A percentile compares a stretch with the other conserved stretches of the same genome.
Evolutionary conservation across 1,284 basidiomycete genomes (phyloP).

Genomic region (Trichosporon asahii): DNA sequence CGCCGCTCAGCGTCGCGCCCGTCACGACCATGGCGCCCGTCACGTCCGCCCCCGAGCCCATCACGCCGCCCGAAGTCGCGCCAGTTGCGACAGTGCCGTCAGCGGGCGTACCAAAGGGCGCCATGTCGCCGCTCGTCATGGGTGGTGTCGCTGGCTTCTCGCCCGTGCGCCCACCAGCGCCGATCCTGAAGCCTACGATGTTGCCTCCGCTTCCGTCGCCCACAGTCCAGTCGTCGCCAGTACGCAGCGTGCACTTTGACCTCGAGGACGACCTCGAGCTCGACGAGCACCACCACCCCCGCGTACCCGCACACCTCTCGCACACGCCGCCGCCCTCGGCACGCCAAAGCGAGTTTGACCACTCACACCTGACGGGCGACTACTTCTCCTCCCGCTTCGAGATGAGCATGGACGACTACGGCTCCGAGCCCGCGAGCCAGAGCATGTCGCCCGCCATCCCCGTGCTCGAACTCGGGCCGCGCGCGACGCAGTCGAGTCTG

Average conservation of each 20-base stretch:
- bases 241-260: constrained; percentile 6
- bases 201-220: neutral
- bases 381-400: neutral
- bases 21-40: neutral
- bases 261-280: neutral
- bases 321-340: neutral
- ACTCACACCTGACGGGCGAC: neutral
- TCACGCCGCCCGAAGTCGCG: neutral
- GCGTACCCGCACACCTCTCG: neutral
- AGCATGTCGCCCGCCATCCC: neutral
- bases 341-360: neutral
- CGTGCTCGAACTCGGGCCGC: neutral
- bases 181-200: neutral
- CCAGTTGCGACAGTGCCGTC: neutral
- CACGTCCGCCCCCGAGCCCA: no score
- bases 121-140: neutral
- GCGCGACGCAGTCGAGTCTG: neutral
- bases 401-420: constrained; percentile 6
- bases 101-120: neutral
- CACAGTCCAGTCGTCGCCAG: neutral
- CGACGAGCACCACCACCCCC: neutral
- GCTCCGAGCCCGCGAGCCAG: neutral
- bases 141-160: neutral
- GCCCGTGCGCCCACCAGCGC: neutral
- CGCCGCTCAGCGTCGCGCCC: neutral